Evolutionary conservation across 441 rosid genomes (phyloP).

Genomic region (Brassica hybrid): DNA sequence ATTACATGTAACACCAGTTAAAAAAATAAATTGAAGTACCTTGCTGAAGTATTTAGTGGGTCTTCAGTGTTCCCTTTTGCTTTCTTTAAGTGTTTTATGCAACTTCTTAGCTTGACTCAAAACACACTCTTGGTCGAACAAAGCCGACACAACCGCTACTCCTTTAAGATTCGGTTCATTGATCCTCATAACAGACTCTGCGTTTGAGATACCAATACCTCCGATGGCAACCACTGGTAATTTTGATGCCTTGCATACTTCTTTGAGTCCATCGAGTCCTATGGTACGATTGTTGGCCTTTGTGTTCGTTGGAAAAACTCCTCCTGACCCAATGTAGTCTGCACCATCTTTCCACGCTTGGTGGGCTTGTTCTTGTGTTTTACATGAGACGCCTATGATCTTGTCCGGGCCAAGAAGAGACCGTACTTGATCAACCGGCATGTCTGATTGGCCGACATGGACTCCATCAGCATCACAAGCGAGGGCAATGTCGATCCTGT

Average conservation of each 20-base stretch:
- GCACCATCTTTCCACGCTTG: constrained; percentile 92
- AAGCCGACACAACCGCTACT: constrained; percentile 80
- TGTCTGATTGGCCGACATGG: constrained; percentile 89
- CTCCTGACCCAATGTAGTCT: constrained; percentile 95
- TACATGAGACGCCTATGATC: constrained; percentile 89
- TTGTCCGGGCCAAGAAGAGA: constrained; percentile 87
- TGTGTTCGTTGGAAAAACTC: constrained; percentile 78
- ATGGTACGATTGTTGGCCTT: constrained; percentile 74
- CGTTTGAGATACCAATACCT: constrained; percentile 75
- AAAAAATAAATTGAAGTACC: too few relatives aligned
- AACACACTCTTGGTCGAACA: constrained; percentile 77
- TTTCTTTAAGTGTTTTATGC: constrained; percentile 42
- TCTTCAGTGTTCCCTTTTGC: neutral
- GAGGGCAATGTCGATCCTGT: constrained; percentile 84
- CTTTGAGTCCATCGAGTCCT: constrained; percentile 81
- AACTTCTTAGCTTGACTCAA: constrained; percentile 57
- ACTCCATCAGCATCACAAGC: constrained; percentile 92
- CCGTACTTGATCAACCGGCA: constrained; percentile 68
- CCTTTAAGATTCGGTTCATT: constrained; percentile 69
- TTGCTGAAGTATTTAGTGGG: neutral
- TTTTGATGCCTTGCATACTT: constrained; percentile 74
- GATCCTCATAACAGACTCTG: constrained; percentile 45
- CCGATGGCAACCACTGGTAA: constrained; percentile 92
- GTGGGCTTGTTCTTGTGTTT: constrained; percentile 80
- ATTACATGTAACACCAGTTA: too few relatives aligned